Evolutionary conservation across 2,329 filamentous ascomycete genomes (phyloP).

Genomic region (Fusarium mangiferae): DNA sequence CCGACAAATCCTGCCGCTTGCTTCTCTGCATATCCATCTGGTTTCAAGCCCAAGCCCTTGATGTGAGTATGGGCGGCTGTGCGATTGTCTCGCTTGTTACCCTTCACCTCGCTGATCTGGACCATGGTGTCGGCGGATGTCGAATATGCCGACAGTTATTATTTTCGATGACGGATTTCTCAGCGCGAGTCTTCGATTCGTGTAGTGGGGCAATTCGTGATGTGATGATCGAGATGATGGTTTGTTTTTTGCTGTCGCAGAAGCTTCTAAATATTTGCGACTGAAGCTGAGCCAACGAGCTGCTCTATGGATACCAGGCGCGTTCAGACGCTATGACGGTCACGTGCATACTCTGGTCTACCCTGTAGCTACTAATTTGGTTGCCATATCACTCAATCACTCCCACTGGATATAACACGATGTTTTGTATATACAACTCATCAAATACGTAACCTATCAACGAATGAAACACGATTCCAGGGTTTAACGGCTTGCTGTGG

Average conservation of each 20-base stretch:
- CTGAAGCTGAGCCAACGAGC: conserved; percentile 43
- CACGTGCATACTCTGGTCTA: conserved; percentile 41
- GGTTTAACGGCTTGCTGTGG: not conserved
- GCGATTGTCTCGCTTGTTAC: conserved; percentile 92
- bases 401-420: not conserved
- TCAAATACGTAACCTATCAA: not conserved
- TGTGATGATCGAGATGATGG: conserved; percentile 12
- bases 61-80: conserved; percentile 98
- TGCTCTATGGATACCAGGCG: conserved; percentile 38
- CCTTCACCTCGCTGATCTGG: conserved; percentile 93
- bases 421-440: not conserved
- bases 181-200: conserved; percentile 5
- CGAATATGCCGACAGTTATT: conserved; percentile 26
- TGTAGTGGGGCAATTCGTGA: conserved; percentile 9
- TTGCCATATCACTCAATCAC: not conserved
- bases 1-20: conserved; percentile 88
- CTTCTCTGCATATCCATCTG: conserved; percentile 86
- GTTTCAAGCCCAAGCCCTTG: conserved; percentile 88
- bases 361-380: conserved; percentile 16
- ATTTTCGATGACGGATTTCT: not conserved
- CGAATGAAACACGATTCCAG: too few species aligned
- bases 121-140: conserved; percentile 70
- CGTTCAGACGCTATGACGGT: conserved; percentile 37
- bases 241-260: conserved; percentile 33
- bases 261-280: conserved; percentile 51